Conservation (phyloP, 495 filamentous ascomycete genomes). For the Neurospora discreta region DNA sequence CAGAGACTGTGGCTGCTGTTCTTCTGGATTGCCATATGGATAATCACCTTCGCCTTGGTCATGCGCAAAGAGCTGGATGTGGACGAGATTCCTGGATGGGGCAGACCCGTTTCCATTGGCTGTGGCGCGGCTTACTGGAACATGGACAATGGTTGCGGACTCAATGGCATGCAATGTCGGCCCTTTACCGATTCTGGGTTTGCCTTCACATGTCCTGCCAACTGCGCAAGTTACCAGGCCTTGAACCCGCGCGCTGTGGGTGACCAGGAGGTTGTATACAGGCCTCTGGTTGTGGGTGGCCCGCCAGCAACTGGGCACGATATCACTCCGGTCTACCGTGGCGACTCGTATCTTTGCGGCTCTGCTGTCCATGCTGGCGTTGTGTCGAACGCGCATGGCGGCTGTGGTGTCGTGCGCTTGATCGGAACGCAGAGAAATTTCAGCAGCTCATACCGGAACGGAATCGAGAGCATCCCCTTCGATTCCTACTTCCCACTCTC, state of each 20-base stretch:
- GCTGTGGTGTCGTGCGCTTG: conserved; percentile 41
- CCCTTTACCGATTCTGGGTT: conserved; percentile 61
- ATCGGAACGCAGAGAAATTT: conserved; percentile 4
- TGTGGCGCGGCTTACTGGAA: conserved; percentile 58
- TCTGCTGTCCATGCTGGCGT: conserved; percentile 44
- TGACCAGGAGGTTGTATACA: conserved; percentile 57
- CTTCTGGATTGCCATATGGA: conserved; percentile 57
- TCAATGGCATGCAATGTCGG: conserved; percentile 71
- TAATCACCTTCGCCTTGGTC: conserved; percentile 58
- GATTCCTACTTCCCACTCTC: conserved; percentile 42
- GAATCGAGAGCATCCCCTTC: conserved; percentile 31
- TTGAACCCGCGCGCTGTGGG: conserved; percentile 67
- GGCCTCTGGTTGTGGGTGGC: conserved; percentile 64
- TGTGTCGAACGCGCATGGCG: conserved; percentile 54
- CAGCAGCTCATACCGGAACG: conserved; percentile 8
- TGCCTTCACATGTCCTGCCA: conserved; percentile 71
- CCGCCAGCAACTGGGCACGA: conserved; percentile 37
- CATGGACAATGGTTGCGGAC: conserved; percentile 60
- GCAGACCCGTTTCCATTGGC: conserved; percentile 51
- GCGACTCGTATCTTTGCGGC: conserved; percentile 71
- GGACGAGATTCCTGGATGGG: conserved; percentile 59
- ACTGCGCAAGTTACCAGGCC: conserved; percentile 54
- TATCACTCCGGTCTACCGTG: background rate
- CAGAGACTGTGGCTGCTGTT: conserved; percentile 49
- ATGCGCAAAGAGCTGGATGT: conserved; percentile 51